These are phyloP conservation scores for Russula lepida DNA, from an alignment of 768 basidiomycete species.

Conservation along the genomic window DNA sequence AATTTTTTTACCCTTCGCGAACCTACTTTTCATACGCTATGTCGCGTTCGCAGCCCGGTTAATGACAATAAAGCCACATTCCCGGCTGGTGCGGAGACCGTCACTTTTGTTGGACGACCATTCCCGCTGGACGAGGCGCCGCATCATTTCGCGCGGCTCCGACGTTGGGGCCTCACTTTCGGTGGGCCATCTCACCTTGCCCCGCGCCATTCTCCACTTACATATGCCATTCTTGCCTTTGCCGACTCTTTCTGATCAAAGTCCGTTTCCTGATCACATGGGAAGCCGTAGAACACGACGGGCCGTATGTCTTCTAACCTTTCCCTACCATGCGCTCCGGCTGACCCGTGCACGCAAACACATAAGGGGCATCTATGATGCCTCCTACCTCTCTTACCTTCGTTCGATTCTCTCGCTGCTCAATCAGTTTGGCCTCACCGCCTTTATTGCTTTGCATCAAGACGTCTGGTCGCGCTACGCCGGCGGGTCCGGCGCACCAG, in stretches of 20 bases:
- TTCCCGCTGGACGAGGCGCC: constrained; percentile 87
- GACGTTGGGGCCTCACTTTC: constrained; percentile 84
- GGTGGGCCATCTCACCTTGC: constrained; percentile 40
- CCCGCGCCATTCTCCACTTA: neutral
- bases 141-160: constrained; percentile 69
- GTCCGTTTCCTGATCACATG: constrained; percentile 92
- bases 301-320: constrained; percentile 53
- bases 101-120: constrained; percentile 85
- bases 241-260: constrained; percentile 25
- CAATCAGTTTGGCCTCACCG: constrained; percentile 62
- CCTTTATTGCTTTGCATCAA: constrained; percentile 81
- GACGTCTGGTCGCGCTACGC: constrained; percentile 95
- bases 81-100: constrained; percentile 50
- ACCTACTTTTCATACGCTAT: constrained; percentile 11
- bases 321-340: neutral
- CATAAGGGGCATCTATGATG: constrained; percentile 73
- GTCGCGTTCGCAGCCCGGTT: constrained; percentile 41
- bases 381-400: constrained; percentile 74
- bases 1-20: neutral
- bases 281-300: constrained; percentile 94
- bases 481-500: constrained; percentile 93
- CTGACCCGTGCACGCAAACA: neutral
- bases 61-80: constrained; percentile 63
- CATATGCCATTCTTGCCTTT: neutral
- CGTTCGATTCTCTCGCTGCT: constrained; percentile 57